phyloP scores from a whole-genome alignment of 2,329 filamentous ascomycete species.

The Geosmithia putterillii region DNA sequence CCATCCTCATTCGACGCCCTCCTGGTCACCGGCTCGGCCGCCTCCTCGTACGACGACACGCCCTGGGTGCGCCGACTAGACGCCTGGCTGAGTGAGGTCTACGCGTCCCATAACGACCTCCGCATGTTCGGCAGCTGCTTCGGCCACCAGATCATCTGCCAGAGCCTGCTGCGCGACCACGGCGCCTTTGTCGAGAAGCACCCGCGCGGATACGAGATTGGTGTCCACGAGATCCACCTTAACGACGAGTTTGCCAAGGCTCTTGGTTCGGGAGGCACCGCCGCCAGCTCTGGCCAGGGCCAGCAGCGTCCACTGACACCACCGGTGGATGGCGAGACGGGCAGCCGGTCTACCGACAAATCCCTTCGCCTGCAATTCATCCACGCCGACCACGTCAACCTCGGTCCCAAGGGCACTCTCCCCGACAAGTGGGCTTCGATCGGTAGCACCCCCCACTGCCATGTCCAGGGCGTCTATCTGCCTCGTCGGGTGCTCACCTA shows the following conservation, averaged over 20 bases:
- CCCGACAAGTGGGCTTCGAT: slow-evolving; percentile 8
- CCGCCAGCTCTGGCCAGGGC: slow-evolving; percentile 5
- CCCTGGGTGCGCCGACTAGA: slow-evolving; percentile 10
- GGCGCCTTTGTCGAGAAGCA: slow-evolving; percentile 14
- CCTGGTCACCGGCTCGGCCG: slow-evolving; percentile 23
- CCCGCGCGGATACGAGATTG: slow-evolving; percentile 16
- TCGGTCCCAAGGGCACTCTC: slow-evolving; percentile 2
- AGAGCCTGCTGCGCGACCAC: slow-evolving; percentile 17
- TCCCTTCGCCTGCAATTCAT: slow-evolving; percentile 20
- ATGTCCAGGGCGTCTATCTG: slow-evolving; percentile 24
- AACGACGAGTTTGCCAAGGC: slow-evolving; percentile 8
- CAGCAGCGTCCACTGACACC: not conserved
- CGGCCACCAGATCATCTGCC: slow-evolving; percentile 26
- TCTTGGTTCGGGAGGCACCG: slow-evolving; percentile 1
- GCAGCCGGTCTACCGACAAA: not conserved
- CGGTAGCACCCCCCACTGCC: slow-evolving; percentile 16
- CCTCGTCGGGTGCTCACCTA: slow-evolving; percentile 23
- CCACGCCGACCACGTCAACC: slow-evolving; percentile 18
- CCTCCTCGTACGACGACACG: slow-evolving; percentile 16
- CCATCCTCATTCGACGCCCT: slow-evolving; percentile 19
- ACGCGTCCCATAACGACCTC: slow-evolving; percentile 12
- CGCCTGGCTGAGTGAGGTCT: slow-evolving; percentile 12
- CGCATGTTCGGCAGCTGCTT: slow-evolving; percentile 30
- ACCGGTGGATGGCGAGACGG: not conserved
- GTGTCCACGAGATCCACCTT: slow-evolving; percentile 14